Base-by-base conservation (phyloP, 2,329 filamentous ascomycete genomes). In the Paraphoma sp. region DNA sequence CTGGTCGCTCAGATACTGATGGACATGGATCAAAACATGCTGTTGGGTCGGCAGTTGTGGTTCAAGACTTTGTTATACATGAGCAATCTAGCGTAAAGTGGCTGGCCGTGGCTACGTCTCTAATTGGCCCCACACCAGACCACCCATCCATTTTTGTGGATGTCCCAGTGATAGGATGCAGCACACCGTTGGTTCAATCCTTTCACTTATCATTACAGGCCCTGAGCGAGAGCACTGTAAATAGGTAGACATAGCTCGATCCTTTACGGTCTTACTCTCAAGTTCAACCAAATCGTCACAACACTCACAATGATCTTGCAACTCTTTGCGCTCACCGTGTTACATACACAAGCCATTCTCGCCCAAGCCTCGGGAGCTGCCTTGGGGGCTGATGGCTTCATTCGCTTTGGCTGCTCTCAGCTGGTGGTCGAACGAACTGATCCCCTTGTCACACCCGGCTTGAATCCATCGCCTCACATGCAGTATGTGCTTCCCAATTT, bases 391-490 rank as follows among this genome's bases (percentile, higher is more conserved):
- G 8, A 38, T n/a, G n/a, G 10, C 10, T 38, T 38, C 33, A 38
- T 38, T n/a, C 59, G 65, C 18, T 68, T 68, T 54, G 38, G 58
- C 42, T 68, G 65, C 57, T 60, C 63, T 2, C 63, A 68, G 45
- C 59, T 68, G 40, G 64, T 67, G 49, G 51, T 67, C 29, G 65
- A 68, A 6, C 62, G 65, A 42, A 9, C 66, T 10, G 65, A 68
- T 40, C 65, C 65, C 29, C 50, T 68, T 2, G 73, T 76, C 45
- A 72, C 70, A 51, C 73, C 75, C 0, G 65, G 65, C 28, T 16
- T 38, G 10, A 47, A 53, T 6, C 62, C 62, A 30, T 65, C 65
- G 6, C 62, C 65, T 16, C 65, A 68, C 55, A 54, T 64, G 28
- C 63, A 68, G 33, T 38, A 38, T n/a, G 33, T 38, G n/a, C 33